Evolutionary conservation across 1,139 yeast genomes (phyloP).

Genomic region (Arxiozyma telluris): DNA sequence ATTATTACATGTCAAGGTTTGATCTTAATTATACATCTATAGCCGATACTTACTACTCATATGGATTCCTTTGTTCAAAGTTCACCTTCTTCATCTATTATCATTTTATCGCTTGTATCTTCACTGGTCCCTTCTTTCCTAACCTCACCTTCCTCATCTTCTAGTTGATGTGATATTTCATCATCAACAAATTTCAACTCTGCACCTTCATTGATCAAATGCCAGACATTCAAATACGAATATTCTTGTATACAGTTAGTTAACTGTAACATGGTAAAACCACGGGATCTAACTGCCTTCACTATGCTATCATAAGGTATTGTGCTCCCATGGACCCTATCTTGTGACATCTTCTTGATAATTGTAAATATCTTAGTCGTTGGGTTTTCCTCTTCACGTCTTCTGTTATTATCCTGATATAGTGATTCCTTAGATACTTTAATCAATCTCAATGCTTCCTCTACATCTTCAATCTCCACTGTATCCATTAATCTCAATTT

Average conservation of each 20-base stretch:
- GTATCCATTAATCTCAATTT: slow-evolving; percentile 69
- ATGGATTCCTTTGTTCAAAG: not conserved
- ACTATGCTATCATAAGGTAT: slow-evolving; percentile 53
- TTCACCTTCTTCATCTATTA: slow-evolving; percentile 2
- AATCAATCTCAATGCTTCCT: slow-evolving; percentile 83
- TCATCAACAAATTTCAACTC: slow-evolving; percentile 34
- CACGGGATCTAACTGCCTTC: slow-evolving; percentile 70
- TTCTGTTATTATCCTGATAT: slow-evolving; percentile 43
- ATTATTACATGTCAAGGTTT: not conserved
- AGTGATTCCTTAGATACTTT: slow-evolving; percentile 82
- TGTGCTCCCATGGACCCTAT: slow-evolving; percentile 31
- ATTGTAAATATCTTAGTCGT: slow-evolving; percentile 55
- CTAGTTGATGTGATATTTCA: slow-evolving; percentile 9
- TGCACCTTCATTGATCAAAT: slow-evolving; percentile 58
- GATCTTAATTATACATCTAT: not conserved
- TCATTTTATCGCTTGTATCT: not conserved
- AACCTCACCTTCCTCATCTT: not conserved
- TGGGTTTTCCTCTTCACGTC: slow-evolving; percentile 46
- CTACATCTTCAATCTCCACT: slow-evolving; percentile 77
- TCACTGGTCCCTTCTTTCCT: no score
- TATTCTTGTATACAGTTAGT: slow-evolving; percentile 70
- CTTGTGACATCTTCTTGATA: slow-evolving; percentile 28
- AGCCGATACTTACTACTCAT: not conserved
- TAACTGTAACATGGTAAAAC: slow-evolving; percentile 74
- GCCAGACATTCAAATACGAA: slow-evolving; percentile 67